phyloP scores from a whole-genome alignment of 768 basidiomycete species.

The Mycena sanguinolenta region DNA sequence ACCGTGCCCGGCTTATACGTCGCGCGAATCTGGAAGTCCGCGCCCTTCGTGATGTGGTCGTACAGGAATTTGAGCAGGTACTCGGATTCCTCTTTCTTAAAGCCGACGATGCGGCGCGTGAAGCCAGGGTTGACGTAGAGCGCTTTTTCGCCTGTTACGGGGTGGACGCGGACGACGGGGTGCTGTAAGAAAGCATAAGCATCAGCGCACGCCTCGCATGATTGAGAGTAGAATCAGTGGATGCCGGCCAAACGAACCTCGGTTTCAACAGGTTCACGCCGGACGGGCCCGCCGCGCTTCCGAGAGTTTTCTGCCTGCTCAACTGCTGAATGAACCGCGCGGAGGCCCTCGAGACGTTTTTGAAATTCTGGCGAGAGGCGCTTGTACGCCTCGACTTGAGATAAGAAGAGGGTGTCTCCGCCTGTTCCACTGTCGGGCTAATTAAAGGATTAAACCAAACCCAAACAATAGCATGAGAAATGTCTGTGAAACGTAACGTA shows the following conservation, averaged over 20 bases:
- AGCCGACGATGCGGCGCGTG: conserved; percentile 68
- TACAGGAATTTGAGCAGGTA: conserved; percentile 67
- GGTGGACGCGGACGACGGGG: conserved; percentile 69
- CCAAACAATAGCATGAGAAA: neutral
- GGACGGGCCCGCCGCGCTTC: conserved; percentile 58
- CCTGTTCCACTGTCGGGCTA: conserved; percentile 51
- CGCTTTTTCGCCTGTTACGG: conserved; percentile 73
- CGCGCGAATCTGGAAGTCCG: conserved; percentile 65
- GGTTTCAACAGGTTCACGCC: conserved; percentile 64
- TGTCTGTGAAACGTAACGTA: conserved; percentile 29
- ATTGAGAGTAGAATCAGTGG: neutral
- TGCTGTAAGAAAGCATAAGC: conserved; percentile 49
- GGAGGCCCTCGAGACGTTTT: conserved; percentile 68
- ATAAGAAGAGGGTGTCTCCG: conserved; percentile 70
- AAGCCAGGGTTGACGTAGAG: conserved; percentile 71
- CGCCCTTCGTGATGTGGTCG: conserved; percentile 64
- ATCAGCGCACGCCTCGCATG: no score
- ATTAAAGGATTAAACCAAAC: neutral
- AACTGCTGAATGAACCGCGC: conserved; percentile 69
- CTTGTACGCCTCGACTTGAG: conserved; percentile 71
- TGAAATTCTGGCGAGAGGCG: conserved; percentile 70
- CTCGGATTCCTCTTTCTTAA: conserved; percentile 67
- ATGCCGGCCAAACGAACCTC: conserved; percentile 45
- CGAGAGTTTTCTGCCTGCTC: conserved; percentile 63
- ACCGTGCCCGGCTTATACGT: conserved; percentile 67